Base-by-base conservation (phyloP, 2,329 filamentous ascomycete genomes). In the Verticillium albo-atrum region DNA sequence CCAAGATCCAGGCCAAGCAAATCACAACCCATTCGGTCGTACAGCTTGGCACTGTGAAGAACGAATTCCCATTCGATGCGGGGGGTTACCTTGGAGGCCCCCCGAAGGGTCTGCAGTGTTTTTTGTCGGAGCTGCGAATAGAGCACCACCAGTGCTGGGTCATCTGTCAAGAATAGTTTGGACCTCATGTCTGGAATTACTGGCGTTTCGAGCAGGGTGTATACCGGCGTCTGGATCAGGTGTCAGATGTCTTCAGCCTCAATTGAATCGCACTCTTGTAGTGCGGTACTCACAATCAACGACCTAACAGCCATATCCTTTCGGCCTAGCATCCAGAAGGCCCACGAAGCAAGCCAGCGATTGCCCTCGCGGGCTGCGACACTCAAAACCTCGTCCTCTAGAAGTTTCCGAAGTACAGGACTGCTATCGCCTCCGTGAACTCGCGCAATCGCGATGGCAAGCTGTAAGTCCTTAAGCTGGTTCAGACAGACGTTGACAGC, bases 271-370 rank as follows among this genome's bases (percentile, higher is more conserved):
- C 5, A 25, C 4, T 20, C 28, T 3, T 4, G 53, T 12, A 34
- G 15, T 20, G 28, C 17, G 17, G 14, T 20, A 75, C 87, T 79
- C 75, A 92, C 89, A 66, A 96, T 89, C 3, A 99, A 79, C 6
- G 89, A 87, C 57, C 91, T 86, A 6, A 97, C 92, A 6, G 94
- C 90, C 80, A 92, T 90, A 65, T 96, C 90, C 61, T 88, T 86
- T 63, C 90, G 84, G 37, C 87, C 87, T 5, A 98, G 81, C 82
- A 97, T 91, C 89, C 92, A 96, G 70, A 97, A 97, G 2, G 91
- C 91, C 95, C 95, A 99, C 0, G 90, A 95, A 12, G 93, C 91
- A 60, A 97, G 84, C 94, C 95, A 99, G 60, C 94, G 84, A 69
- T 99, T 94, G 2, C 92, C 92, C 63, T 94, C 88, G 47, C 87